A percentile compares a stretch with the other conserved stretches of the same genome.
These are phyloP conservation scores for Apiotrichum sp. DNA, from an alignment of 1,284 basidiomycete genomes.

Conservation along the genomic window DNA sequence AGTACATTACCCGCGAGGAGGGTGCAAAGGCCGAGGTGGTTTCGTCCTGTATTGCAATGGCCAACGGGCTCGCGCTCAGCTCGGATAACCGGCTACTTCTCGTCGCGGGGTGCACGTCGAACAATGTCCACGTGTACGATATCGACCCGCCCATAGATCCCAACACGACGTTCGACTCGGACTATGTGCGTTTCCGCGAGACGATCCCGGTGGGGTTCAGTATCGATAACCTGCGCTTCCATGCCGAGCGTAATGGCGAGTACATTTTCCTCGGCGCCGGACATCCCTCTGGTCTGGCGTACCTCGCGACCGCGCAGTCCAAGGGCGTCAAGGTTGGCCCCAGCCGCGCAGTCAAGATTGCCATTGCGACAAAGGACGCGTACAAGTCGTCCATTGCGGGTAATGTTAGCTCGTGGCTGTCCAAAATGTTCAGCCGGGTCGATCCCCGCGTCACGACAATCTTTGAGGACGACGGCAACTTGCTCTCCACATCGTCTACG, in stretches of 20 bases:
- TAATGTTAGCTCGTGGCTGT: not conserved
- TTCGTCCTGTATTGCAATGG: not conserved
- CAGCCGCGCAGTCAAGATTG: conserved; percentile 1
- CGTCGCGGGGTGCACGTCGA: not conserved
- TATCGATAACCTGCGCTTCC: conserved; percentile 9
- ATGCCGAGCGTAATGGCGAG: not conserved
- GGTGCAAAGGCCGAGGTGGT: not conserved
- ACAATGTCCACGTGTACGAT: conserved; percentile 11
- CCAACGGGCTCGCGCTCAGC: conserved; percentile 1
- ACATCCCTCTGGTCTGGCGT: conserved; percentile 2
- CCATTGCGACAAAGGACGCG: not conserved
- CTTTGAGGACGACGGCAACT: conserved; percentile 6
- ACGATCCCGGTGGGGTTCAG: conserved; percentile 7
- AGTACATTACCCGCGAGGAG: not conserved
- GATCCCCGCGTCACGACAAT: conserved; percentile 3
- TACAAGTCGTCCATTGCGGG: not conserved
- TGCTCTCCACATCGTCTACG: conserved; percentile 2
- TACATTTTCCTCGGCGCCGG: conserved; percentile 10
- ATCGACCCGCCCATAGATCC: not conserved
- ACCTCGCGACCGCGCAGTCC: not conserved
- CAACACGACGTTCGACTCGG: not conserved
- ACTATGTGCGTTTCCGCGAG: conserved; percentile 4
- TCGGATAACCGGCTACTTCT: conserved; percentile 5
- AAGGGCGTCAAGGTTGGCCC: not conserved
- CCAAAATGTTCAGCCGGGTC: conserved; percentile 3